These are phyloP conservation scores for Plasmodium malariae DNA, from an alignment of 169 alveolate species.

Conservation along the genomic window DNA sequence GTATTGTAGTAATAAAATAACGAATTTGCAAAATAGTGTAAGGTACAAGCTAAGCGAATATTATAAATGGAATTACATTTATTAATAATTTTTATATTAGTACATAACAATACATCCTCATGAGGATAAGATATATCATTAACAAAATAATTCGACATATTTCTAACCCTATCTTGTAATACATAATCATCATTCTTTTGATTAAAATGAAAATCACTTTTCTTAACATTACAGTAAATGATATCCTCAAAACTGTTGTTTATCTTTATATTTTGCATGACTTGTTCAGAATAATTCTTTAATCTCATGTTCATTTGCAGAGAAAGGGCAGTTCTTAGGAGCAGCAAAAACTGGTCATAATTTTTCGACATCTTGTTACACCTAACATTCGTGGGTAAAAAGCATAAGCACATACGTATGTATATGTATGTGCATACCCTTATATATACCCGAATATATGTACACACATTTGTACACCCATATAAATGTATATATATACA, in stretches of 20 bases:
- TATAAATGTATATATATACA: background rate
- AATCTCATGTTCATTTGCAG: constrained; percentile 38
- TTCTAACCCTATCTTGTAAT: background rate
- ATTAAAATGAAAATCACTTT: too few species aligned
- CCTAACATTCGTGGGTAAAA: constrained; percentile 16
- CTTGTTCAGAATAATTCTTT: constrained; percentile 6
- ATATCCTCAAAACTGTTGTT: constrained; percentile 31
- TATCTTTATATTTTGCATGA: constrained; percentile 20
- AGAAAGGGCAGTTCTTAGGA: constrained; percentile 17
- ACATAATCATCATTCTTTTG: background rate
- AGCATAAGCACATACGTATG: background rate
- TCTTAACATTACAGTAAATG: background rate
- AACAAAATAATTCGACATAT: background rate
- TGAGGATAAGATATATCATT: constrained; percentile 68
- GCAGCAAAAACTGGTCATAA: constrained; percentile 13
- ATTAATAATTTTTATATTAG: background rate
- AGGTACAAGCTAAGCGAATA: constrained; percentile 26
- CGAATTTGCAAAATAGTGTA: constrained; percentile 44
- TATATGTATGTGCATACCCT: background rate
- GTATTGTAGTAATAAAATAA: constrained; percentile 52
- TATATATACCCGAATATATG: background rate
- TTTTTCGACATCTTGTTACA: constrained; percentile 30
- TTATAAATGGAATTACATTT: constrained; percentile 10
- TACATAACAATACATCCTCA: constrained; percentile 1
- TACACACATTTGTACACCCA: background rate